Base-by-base conservation (phyloP, 352 stramenopile genomes). In the Phytopythium montanum region DNA sequence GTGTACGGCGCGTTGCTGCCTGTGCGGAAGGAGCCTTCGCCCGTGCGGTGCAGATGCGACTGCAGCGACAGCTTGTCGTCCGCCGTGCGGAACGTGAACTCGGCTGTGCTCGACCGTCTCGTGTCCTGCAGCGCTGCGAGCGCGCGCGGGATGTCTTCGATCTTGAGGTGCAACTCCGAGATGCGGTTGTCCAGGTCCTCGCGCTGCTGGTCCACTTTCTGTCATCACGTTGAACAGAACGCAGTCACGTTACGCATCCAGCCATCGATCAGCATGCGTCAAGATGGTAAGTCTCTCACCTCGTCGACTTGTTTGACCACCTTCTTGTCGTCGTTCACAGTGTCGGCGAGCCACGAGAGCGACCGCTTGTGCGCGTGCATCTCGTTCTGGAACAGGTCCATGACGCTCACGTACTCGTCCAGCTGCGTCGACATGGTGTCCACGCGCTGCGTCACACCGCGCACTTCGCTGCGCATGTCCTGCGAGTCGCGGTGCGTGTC, bases 151-250 rank as follows among this genome's bases (percentile, higher is more conserved):
- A 89, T 68, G 10, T 89, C 79, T 28, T 88, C 72, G 7, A 91
- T 79, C 38, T 83, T 85, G 16, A 85, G 75, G 5, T 70, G 81
- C 16, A 90, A 53, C 54, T 91, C 79, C 19, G 75, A 61, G 28
- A 89, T 82, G 3, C 75, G 70, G 13, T 64, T 81, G 49, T 88
- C 81, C 26, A 87, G 77, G 41, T 86, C 75, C 18, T 92, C 74
- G 18, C 68, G 76, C 52, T 90, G 77, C 56, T 80, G 75, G 29
- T 92, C 79, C 0, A 92, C 68, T 86, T 88, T 88, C 77, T 92
- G 53, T 18, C 25, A n/a, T 28, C 8, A 16, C 28, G 8, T 18
- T 41, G 6, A 12, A 1, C 26, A 54, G 0, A 41, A 13, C 0
- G 0, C 9, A 52, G 23, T 50, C 42, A 8, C 18, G 38, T 44